Percentiles rank a stretch among this genome's conserved stretches.
Evolutionary conservation across 192 early-diverging fungal species (phyloP).

Genomic region (Coemansia sp.): DNA sequence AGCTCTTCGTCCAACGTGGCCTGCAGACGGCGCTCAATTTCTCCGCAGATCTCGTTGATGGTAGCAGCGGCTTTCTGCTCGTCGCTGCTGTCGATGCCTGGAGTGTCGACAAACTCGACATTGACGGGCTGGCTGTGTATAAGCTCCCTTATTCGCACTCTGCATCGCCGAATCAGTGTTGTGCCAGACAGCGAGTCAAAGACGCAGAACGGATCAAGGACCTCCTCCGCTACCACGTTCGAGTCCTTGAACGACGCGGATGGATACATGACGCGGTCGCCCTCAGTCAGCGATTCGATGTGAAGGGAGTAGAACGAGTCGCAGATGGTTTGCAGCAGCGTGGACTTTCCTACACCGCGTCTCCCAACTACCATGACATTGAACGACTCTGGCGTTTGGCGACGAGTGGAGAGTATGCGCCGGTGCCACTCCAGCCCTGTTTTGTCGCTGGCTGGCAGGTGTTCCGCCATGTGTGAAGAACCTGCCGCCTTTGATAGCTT

Average conservation of each 20-base stretch:
- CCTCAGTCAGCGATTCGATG: conserved; percentile 30
- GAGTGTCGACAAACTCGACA: conserved; percentile 50
- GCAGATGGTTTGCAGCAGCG: conserved; percentile 68
- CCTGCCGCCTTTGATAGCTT: neutral
- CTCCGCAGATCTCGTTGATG: conserved; percentile 28
- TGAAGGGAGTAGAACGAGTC: conserved; percentile 52
- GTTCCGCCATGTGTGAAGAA: neutral
- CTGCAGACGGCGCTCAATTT: conserved; percentile 38
- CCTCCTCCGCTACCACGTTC: conserved; percentile 21
- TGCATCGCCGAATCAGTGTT: conserved; percentile 22
- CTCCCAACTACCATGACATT: conserved; percentile 47
- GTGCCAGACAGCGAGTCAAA: conserved; percentile 47
- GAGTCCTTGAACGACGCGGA: neutral
- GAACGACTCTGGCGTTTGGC: conserved; percentile 35
- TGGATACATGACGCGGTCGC: conserved; percentile 18
- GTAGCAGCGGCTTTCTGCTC: conserved; percentile 5
- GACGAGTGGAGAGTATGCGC: conserved; percentile 29
- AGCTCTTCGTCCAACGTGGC: conserved; percentile 41
- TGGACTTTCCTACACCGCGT: conserved; percentile 71
- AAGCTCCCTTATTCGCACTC: conserved; percentile 19
- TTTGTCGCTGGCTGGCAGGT: neutral
- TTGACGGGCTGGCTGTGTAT: conserved; percentile 7
- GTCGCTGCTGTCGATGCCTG: conserved; percentile 40
- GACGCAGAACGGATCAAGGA: conserved; percentile 48
- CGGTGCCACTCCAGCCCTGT: conserved; percentile 8